phyloP scores from a whole-genome alignment of 2,329 filamentous ascomycete species.

The Cyphellophora attinorum region DNA sequence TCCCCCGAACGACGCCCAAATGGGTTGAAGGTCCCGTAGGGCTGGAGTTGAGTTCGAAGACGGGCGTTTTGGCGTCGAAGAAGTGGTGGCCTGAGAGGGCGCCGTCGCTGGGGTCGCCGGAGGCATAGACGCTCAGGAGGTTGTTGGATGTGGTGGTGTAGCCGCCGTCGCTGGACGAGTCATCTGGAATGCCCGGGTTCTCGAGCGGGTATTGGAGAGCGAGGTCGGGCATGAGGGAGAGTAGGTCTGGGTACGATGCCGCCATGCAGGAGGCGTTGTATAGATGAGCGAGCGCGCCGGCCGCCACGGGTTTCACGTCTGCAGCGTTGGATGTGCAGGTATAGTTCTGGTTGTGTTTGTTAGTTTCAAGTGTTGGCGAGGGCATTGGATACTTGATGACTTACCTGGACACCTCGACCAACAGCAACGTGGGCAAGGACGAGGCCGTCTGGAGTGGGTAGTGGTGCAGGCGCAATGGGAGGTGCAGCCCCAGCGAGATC shows the following conservation, averaged over 20 bases:
- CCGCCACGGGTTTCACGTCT: slow-evolving; percentile 51
- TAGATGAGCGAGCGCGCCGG: slow-evolving; percentile 71
- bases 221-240: slow-evolving; percentile 55
- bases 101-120: slow-evolving; percentile 46
- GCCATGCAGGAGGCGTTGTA: slow-evolving; percentile 82
- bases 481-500: slow-evolving; percentile 25
- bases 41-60: slow-evolving; percentile 60
- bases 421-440: slow-evolving; percentile 68
- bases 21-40: slow-evolving; percentile 23
- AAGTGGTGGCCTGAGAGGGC: slow-evolving; percentile 68
- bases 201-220: slow-evolving; percentile 58
- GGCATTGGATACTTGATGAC: slow-evolving; percentile 6
- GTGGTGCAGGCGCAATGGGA: slow-evolving; percentile 40
- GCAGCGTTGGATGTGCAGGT: slow-evolving; percentile 60
- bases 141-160: too few relatives aligned
- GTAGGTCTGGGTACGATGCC: slow-evolving; percentile 56
- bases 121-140: slow-evolving; percentile 27
- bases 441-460: slow-evolving; percentile 56
- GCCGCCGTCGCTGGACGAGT: neutral
- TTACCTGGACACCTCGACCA: slow-evolving; percentile 63
- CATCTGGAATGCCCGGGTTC: slow-evolving; percentile 18
- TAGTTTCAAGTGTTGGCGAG: too few relatives aligned
- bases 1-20: slow-evolving; percentile 53
- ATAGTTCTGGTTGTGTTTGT: slow-evolving; percentile 60
- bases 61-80: slow-evolving; percentile 65